Percentiles rank a stretch among this genome's conserved stretches.
Conservation (phyloP, 1,284 basidiomycete genomes). For the Puccinia coronata region DNA sequence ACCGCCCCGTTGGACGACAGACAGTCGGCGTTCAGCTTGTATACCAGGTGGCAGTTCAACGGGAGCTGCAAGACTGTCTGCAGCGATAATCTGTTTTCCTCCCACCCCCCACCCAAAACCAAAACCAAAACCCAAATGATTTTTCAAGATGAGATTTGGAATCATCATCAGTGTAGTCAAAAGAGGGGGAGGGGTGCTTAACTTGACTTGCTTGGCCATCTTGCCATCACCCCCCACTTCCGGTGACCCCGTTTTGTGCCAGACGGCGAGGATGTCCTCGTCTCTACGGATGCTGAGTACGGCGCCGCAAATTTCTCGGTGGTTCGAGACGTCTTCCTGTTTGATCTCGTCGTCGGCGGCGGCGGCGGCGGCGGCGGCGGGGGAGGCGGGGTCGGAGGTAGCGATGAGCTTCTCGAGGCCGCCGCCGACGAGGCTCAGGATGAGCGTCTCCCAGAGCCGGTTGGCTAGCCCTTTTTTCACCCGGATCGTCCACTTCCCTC, state of each 20-base stretch:
- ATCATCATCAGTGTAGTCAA: too few species aligned
- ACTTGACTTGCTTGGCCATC: conserved; percentile 48
- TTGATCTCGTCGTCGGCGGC: too few species aligned
- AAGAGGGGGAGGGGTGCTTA: too few species aligned
- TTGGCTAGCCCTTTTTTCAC: conserved; percentile 78
- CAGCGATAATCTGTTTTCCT: conserved; percentile 34
- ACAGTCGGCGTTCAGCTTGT: conserved; percentile 49
- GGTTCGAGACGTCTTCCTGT: conserved; percentile 17
- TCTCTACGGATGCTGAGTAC: conserved; percentile 78
- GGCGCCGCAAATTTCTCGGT: conserved; percentile 67
- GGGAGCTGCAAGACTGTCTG: conserved; percentile 45
- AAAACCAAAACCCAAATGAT: too few species aligned
- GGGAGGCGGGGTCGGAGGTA: conserved; percentile 61
- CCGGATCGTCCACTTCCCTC: conserved; percentile 89
- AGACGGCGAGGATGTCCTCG: conserved; percentile 77
- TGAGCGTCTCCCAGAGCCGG: conserved; percentile 77
- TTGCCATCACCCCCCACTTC: conserved; percentile 61
- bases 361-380: conserved; percentile 64
- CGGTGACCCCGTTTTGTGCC: conserved; percentile 72
- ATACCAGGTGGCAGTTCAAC: conserved; percentile 31
- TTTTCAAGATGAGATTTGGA: too few species aligned
- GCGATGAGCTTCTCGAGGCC: conserved; percentile 75
- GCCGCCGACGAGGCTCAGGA: conserved; percentile 70
- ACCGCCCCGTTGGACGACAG: not conserved
- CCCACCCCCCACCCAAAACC: too few species aligned